Base-by-base conservation (phyloP, 2,329 filamentous ascomycete species). In the Tetracladium maxilliforme region DNA sequence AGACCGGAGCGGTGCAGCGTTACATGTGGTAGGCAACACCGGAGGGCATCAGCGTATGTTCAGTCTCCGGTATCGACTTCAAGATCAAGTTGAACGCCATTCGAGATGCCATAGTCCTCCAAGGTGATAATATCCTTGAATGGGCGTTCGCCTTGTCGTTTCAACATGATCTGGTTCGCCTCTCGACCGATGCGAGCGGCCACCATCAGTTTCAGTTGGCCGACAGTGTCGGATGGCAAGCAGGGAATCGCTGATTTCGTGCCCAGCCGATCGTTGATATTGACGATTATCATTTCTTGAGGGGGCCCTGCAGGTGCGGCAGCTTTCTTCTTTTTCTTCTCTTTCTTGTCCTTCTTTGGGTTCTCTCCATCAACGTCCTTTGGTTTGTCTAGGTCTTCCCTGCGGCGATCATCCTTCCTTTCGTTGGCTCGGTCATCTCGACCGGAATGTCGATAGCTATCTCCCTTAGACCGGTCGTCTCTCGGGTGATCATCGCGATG, bases 161-260 rank as follows among this genome's bases (percentile, higher is more conserved):
- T 90, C 31, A 95, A 52, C 54, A 94, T 62, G 35, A 95, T 93
- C 54, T 94, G 83, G 43, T 87, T 80, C 22, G 86, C 78, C 39
- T 92, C 76, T 18, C 87, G 70, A 3, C 87, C 87, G 40, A 94
- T 92, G 33, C 79, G 70, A 20, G 81, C 81, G 5, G 86, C 86
- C 14, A 94, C 84, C 62, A 92, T 77, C 23, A 84, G 75, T 55
- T 94, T 94, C 56, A 94, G 83, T 32, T 86, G 65, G 35, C 75
- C 76, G 36, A 94, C 75, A 6, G 74, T 75, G 52, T 95, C 87
- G 4, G 72, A 78, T 1, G 81, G 74, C 29, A 93, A 60, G 47
- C 86, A 94, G 0, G 87, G 87, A 34, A 95, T 90, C 26, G 81
- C 78, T 10, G 86, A 82, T 44, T 93, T 93, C n/a, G 87, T 94